Base-by-base conservation (phyloP, 2,329 filamentous ascomycete genomes). In the Leptographium galeiforme region DNA sequence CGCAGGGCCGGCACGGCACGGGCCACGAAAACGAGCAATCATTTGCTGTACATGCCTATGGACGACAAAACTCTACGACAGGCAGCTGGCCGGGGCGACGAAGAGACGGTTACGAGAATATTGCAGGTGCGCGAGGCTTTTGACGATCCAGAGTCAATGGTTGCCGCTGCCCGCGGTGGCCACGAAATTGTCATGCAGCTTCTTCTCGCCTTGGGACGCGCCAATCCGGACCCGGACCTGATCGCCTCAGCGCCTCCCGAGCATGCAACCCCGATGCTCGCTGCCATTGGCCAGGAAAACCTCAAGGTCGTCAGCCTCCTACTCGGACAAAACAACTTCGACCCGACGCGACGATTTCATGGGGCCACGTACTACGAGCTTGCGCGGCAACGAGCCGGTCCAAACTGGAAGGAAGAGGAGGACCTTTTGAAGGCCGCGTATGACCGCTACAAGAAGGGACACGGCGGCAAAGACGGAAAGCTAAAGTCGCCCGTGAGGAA, bases 341-440 rank as follows among this genome's bases (percentile, higher is more conserved):
- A 98, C 61, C 90, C 93, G 0, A 89, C 87, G 1, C 81, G 85
- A 54, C 77, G 83, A 32, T 84, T 82, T 60, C 82, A 83, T 60
- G 87, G 87, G 25, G 81, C 87, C 61, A 84, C 87, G 0, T 98
- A 97, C 66, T 86, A 82, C 62, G 89, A 98, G 58, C 82, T 97
- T 57, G 89, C 93, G 2, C 80, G 85, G 61, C 82, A 88, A 48
- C 82, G 89, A 43, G 82, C 83, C 59, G 91, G 93, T 0, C 87
- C 90, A 8, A 85, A 88, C 56, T 96, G 90, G 89, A 84, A 91
- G 64, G 83, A 91, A 57, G 93, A 98, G 66, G 83, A 86, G 58
- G 79, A 89, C 45, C 72, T 94, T 53, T 68, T 98, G 49, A 90
- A 90, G 65, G 77, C 82, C 41, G 80, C 85, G 4, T 89, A 82